Percentiles rank a stretch among this genome's conserved stretches.
Evolutionary conservation across 1,139 yeast species (phyloP).

Genomic region (Zygosaccharomyces sapae): DNA sequence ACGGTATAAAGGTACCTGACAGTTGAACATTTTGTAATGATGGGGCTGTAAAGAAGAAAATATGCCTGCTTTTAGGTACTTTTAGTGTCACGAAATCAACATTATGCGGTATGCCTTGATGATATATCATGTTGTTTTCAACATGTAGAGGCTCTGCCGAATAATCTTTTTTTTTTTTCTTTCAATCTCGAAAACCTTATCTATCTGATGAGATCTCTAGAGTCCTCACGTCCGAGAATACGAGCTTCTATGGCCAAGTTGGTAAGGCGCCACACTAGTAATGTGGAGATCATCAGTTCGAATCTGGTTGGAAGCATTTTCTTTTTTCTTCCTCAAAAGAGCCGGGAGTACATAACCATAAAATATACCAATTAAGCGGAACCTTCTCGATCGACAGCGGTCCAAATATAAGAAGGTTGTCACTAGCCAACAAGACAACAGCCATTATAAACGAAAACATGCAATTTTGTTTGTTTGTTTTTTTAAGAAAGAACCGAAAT

Average conservation of each 20-base stretch:
- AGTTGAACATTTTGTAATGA: too few relatives aligned
- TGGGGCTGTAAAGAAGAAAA: too few relatives aligned
- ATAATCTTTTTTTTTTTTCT: background rate
- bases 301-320: constrained; percentile 71
- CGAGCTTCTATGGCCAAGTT: constrained; percentile 70
- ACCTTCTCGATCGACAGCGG: too few relatives aligned
- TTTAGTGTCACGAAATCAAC: background rate
- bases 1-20: too few relatives aligned
- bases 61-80: too few relatives aligned
- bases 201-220: background rate
- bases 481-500: background rate
- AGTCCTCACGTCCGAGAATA: background rate
- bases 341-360: background rate
- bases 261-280: constrained; percentile 92
- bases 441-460: background rate
- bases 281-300: constrained; percentile 89
- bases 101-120: too few relatives aligned
- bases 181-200: background rate
- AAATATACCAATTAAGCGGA: background rate
- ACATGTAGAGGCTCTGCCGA: background rate
- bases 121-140: background rate
- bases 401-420: too few relatives aligned
- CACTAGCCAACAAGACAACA: background rate
- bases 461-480: background rate
- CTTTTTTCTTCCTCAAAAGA: constrained; percentile 21